Evolutionary conservation across 129 eudicot species (phyloP), one percentile per base, ranked within the genome.

Genomic region (Tagetes patula): DNA sequence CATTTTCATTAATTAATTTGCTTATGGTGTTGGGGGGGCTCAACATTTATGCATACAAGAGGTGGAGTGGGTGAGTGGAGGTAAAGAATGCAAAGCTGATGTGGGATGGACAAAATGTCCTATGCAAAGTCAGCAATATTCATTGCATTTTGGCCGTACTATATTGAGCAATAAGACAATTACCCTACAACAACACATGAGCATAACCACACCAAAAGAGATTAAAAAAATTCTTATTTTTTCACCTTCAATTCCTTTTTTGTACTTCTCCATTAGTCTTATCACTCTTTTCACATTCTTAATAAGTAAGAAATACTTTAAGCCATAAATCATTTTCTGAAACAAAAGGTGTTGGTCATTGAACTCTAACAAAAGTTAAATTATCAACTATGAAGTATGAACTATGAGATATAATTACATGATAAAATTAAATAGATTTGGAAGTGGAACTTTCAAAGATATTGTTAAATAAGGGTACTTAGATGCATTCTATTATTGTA

Each of bases 31-130:
- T 75, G 59, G 67, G 80, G 60, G 67, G 80, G 67, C 80, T 76
- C 67, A 67, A 66, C 80, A 76, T 76, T 76, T 76, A 76, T 41
- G 67, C 80, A 36, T 55, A 76, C 30, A 54, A 43, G 74, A 69
- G 80, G 80, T 66, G 58, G 41, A 50, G 74, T 76, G 80, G 74
- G 70, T 58, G 59, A 49, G 79, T 71, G 64, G 65, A 48, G 61
- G 50, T 49, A 8, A 75, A 75, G 79, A 75, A 65, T 75, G 79
- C 66, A 67, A 67, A 67, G 67, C 67, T 55, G 74, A 76, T 59
- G 80, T 67, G 80, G 74, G 60, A 1, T 67, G 74, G 80, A 76
- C 80, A 76, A 76, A 76, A 42, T 40, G 80, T 76, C 80, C 80
- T 76, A 76, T 54, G 74, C 74, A 55, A 11, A 67, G 74, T 76